These are phyloP conservation scores for Stereocaulon alpinum DNA, from an alignment of 495 filamentous ascomycete species.

Conservation along the genomic window DNA sequence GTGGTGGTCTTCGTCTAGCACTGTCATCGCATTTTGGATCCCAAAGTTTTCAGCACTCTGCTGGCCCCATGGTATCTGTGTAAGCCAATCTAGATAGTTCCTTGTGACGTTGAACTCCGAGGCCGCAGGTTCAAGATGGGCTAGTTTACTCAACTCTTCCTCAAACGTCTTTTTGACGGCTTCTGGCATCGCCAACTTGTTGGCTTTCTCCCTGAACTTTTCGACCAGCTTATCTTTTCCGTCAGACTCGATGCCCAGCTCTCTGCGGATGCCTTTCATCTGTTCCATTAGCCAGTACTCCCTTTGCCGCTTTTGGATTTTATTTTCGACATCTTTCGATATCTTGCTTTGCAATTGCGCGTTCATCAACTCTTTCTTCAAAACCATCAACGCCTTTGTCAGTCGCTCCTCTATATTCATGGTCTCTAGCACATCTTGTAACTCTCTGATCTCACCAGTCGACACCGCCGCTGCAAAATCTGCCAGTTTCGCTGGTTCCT, in stretches of 20 bases:
- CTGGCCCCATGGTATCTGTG: constrained; percentile 96
- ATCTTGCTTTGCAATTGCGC: constrained; percentile 96
- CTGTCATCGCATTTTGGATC: constrained; percentile 77
- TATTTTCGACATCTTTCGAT: constrained; percentile 92
- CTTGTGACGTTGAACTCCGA: constrained; percentile 99
- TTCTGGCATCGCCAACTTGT: constrained; percentile 92
- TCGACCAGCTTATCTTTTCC: constrained; percentile 97
- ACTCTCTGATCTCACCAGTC: constrained; percentile 76
- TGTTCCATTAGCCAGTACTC: constrained; percentile 99
- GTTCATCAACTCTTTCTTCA: constrained; percentile 98
- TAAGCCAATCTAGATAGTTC: constrained; percentile 98
- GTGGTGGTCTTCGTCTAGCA: constrained; percentile 95
- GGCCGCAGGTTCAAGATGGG: constrained; percentile 85
- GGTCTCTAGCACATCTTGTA: constrained; percentile 86
- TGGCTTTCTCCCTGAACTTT: constrained; percentile 90
- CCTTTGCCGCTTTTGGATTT: constrained; percentile 94
- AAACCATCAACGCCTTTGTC: constrained; percentile 75
- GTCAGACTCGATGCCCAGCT: constrained; percentile 92
- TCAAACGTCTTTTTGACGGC: constrained; percentile 95
- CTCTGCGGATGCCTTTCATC: constrained; percentile 96
- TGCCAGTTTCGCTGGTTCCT: constrained; percentile 87
- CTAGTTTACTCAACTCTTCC: constrained; percentile 93
- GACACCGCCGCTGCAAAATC: constrained; percentile 96
- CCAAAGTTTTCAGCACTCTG: constrained; percentile 94
- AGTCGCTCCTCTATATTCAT: constrained; percentile 84